Conservation (phyloP, 2,329 filamentous ascomycete genomes). For the Elsinoe necatrix region DNA sequence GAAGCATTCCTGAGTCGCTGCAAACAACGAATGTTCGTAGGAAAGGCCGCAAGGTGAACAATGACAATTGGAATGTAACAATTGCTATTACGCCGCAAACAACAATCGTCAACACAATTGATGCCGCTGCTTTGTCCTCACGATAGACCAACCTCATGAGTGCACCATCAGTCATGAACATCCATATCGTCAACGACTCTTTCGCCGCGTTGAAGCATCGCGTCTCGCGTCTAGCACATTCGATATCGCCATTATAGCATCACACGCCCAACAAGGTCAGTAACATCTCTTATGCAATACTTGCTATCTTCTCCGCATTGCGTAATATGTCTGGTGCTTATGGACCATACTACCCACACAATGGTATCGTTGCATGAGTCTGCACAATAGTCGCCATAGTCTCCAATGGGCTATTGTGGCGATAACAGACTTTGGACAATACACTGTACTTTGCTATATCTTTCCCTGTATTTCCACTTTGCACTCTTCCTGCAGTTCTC, state of each 20-base stretch:
- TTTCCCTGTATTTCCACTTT: neutral
- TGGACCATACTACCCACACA: neutral
- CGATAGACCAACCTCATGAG: neutral
- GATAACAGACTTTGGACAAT: neutral
- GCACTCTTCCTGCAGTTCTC: neutral
- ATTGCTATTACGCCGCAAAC: constrained; percentile 7
- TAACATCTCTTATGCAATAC: neutral
- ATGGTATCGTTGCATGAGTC: neutral
- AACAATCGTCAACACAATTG: neutral
- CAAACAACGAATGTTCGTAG: neutral
- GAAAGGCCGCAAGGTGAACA: constrained; percentile 6
- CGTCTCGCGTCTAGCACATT: constrained; percentile 4
- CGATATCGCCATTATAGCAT: neutral
- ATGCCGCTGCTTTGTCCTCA: constrained; percentile 2
- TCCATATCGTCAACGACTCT: neutral
- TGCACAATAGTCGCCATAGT: neutral
- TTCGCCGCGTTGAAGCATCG: constrained; percentile 3
- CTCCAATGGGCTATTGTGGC: neutral
- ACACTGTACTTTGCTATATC: neutral
- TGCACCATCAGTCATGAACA: neutral
- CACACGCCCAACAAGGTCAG: neutral
- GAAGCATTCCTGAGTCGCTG: neutral
- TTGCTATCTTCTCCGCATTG: neutral
- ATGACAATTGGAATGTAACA: constrained; percentile 4
- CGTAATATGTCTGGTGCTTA: neutral